These are phyloP conservation scores for Amborella trichopoda DNA, from an alignment of 164 flowering plant genomes.

Conservation along the genomic window DNA sequence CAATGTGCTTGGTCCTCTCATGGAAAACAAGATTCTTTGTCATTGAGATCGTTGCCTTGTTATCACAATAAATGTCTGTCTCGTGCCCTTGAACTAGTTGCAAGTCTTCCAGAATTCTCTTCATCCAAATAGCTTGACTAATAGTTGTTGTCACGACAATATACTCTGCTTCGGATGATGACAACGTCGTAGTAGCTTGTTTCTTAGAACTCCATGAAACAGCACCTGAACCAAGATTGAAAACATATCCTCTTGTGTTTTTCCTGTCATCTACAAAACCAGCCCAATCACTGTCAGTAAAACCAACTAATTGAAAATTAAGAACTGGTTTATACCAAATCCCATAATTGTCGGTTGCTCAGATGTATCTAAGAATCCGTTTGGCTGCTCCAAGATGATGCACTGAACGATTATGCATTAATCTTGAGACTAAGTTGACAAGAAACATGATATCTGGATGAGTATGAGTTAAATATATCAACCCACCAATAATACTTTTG, in stretches of 20 bases:
- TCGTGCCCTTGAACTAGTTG: neutral
- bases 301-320: too few species aligned
- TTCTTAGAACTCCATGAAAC: conserved; percentile 19
- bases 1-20: conserved; percentile 14
- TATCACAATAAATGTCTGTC: conserved; percentile 9
- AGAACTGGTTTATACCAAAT: too few species aligned
- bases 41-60: conserved; percentile 9
- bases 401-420: conserved; percentile 4
- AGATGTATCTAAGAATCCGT: conserved; percentile 2
- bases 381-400: conserved; percentile 9
- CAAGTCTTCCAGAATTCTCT: conserved; percentile 6
- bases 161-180: conserved; percentile 11
- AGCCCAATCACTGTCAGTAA: too few species aligned
- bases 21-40: conserved; percentile 12
- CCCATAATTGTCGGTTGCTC: too few species aligned
- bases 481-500: conserved; percentile 1
- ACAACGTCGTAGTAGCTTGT: conserved; percentile 4
- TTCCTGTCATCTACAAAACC: too few species aligned
- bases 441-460: conserved; percentile 3
- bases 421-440: conserved; percentile 2
- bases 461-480: conserved; percentile 5
- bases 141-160: conserved; percentile 1
- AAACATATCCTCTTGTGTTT: too few species aligned
- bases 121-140: conserved; percentile 12
- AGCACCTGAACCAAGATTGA: too few species aligned